Evolutionary conservation across 345 rosid genomes (phyloP).

Genomic region (Brassica nigra): DNA sequence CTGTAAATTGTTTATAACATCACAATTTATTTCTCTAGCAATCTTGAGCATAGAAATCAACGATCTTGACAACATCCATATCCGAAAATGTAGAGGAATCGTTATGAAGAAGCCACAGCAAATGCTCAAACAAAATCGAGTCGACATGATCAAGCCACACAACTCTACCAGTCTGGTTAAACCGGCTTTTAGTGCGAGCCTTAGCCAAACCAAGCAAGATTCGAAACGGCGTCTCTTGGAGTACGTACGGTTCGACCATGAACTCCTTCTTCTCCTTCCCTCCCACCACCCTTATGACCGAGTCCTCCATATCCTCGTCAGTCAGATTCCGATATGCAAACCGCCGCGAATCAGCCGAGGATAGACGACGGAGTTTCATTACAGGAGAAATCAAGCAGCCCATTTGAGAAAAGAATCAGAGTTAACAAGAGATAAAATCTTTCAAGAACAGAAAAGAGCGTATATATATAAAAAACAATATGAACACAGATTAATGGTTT

Average conservation of each 20-base stretch:
- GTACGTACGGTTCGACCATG: slow-evolving; percentile 61
- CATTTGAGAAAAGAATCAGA: slow-evolving; percentile 42
- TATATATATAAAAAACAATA: background rate
- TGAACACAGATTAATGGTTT: slow-evolving; percentile 21
- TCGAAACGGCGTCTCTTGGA: slow-evolving; percentile 71
- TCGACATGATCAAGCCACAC: slow-evolving; percentile 66
- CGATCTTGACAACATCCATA: slow-evolving; percentile 74
- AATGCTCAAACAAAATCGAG: slow-evolving; percentile 86
- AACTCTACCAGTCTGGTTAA: slow-evolving; percentile 39
- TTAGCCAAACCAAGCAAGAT: slow-evolving; percentile 49
- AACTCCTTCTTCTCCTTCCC: slow-evolving; percentile 83
- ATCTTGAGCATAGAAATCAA: slow-evolving; percentile 81
- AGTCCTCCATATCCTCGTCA: slow-evolving; percentile 23
- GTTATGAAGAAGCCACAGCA: slow-evolving; percentile 81
- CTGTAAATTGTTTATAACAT: background rate
- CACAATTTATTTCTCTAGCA: background rate
- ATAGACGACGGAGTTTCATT: slow-evolving; percentile 45
- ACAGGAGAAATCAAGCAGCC: slow-evolving; percentile 73
- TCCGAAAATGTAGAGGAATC: slow-evolving; percentile 66
- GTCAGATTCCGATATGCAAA: slow-evolving; percentile 50
- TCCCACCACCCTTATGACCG: slow-evolving; percentile 67
- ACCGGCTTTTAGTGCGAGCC: slow-evolving; percentile 16
- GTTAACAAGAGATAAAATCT: background rate
- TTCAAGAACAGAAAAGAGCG: background rate
- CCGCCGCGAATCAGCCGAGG: slow-evolving; percentile 43